Evolutionary conservation across 202 grass and related monocot genomes (phyloP).

Genomic region (Dendrocalamus latiflorus): DNA sequence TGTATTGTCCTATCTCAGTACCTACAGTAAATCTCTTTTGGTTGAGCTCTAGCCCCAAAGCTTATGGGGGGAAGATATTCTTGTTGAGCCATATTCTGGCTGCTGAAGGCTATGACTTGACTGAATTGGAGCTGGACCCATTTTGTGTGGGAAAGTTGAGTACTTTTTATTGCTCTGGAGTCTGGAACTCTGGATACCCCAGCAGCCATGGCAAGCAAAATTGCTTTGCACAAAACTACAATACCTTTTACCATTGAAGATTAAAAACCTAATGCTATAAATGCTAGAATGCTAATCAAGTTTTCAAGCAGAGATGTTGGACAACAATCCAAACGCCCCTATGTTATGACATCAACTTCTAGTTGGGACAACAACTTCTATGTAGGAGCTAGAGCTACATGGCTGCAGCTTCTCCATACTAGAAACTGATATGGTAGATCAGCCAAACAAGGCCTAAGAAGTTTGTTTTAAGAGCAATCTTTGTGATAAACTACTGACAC

Average conservation of each 20-base stretch:
- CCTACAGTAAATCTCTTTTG: too few species aligned
- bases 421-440: background rate
- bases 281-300: too few species aligned
- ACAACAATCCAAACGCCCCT: background rate
- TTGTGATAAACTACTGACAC: background rate
- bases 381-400: background rate
- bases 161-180: background rate
- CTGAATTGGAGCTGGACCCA: background rate
- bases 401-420: background rate
- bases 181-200: too few species aligned
- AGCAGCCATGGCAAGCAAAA: background rate
- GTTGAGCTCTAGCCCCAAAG: too few species aligned
- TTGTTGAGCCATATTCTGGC: background rate
- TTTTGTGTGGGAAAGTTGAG: background rate
- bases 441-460: background rate
- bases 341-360: background rate
- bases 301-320: background rate
- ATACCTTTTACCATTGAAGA: background rate
- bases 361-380: background rate
- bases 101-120: background rate
- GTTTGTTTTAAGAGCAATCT: background rate
- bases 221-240: background rate
- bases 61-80: too few species aligned
- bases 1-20: too few species aligned
- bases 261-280: background rate